Evolutionary conservation across 2,329 filamentous ascomycete species (phyloP).

Genomic region (Juglanconis juglandina): DNA sequence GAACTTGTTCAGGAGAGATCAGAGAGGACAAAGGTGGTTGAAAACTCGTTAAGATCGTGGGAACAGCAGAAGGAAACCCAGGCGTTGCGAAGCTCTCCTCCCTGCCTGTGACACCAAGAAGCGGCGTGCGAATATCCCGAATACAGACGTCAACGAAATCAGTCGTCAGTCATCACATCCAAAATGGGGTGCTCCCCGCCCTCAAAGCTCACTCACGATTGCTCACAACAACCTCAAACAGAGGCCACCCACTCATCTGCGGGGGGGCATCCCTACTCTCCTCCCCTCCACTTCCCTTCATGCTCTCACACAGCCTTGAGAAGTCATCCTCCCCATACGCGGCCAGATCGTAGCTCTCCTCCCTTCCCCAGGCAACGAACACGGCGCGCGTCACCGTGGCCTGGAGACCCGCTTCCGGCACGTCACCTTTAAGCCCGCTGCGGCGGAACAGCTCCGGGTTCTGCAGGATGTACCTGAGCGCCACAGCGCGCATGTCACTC

Average conservation of each 20-base stretch:
- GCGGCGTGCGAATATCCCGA: too few species aligned
- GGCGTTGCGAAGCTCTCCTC: too few species aligned
- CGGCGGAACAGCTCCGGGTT: not conserved
- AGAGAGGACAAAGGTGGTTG: too few species aligned
- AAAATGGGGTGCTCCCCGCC: too few species aligned
- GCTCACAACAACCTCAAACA: conserved; percentile 14
- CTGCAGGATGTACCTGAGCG: conserved; percentile 5
- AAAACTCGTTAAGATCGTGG: too few species aligned
- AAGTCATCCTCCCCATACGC: conserved; percentile 14
- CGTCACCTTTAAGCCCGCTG: too few species aligned
- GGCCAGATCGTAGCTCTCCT: conserved; percentile 14
- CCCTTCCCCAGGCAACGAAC: not conserved
- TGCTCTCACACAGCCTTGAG: conserved; percentile 4
- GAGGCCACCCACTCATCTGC: not conserved
- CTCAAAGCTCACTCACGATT: not conserved
- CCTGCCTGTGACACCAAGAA: too few species aligned
- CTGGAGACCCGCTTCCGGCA: not conserved
- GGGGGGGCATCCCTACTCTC: not conserved
- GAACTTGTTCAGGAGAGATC: too few species aligned
- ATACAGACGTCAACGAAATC: not conserved
- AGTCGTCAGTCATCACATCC: not conserved
- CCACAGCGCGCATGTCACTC: conserved; percentile 8
- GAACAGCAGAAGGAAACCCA: too few species aligned
- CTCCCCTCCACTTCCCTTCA: not conserved
- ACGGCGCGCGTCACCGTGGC: conserved; percentile 7